Conservation (phyloP, 306 rosid genomes). For the Gleditsia sinensis region DNA sequence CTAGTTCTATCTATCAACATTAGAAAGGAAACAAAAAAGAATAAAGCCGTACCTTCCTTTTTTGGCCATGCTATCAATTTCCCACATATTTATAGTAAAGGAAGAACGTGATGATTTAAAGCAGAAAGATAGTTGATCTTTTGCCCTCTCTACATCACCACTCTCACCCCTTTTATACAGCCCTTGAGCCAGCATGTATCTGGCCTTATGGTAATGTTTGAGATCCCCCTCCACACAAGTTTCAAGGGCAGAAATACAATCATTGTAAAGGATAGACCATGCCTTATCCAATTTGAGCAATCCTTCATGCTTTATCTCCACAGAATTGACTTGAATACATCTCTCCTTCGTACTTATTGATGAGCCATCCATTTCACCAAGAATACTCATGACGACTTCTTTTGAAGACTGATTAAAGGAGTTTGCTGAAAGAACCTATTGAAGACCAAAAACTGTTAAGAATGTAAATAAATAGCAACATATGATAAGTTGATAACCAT, state of each 20-base stretch:
- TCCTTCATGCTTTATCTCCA: slow-evolving; percentile 59
- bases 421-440: slow-evolving; percentile 77
- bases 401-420: slow-evolving; percentile 63
- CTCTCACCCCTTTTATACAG: slow-evolving; percentile 73
- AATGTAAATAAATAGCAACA: slow-evolving; percentile 11
- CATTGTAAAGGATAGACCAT: slow-evolving; percentile 82
- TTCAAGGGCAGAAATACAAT: slow-evolving; percentile 90
- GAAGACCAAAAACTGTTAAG: slow-evolving; percentile 33
- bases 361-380: slow-evolving; percentile 48
- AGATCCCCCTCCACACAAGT: slow-evolving; percentile 97
- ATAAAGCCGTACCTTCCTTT: slow-evolving; percentile 77
- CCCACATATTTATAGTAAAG: slow-evolving; percentile 99
- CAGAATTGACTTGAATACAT: slow-evolving; percentile 39
- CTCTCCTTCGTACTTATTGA: slow-evolving; percentile 41
- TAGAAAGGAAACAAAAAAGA: slow-evolving; percentile 22
- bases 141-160: slow-evolving; percentile 81
- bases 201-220: slow-evolving; percentile 96
- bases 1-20: slow-evolving; percentile 17
- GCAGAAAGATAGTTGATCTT: slow-evolving; percentile 97
- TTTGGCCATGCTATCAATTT: slow-evolving; percentile 90
- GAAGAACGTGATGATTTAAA: slow-evolving; percentile 96
- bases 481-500: background rate
- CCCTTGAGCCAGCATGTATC: slow-evolving; percentile 95
- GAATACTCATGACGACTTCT: slow-evolving; percentile 58
- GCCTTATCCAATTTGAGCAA: slow-evolving; percentile 59